A percentile compares a stretch with the other conserved stretches of the same genome.
Conservation (phyloP, 331 rosid genomes). For the Quercus lobata region DNA sequence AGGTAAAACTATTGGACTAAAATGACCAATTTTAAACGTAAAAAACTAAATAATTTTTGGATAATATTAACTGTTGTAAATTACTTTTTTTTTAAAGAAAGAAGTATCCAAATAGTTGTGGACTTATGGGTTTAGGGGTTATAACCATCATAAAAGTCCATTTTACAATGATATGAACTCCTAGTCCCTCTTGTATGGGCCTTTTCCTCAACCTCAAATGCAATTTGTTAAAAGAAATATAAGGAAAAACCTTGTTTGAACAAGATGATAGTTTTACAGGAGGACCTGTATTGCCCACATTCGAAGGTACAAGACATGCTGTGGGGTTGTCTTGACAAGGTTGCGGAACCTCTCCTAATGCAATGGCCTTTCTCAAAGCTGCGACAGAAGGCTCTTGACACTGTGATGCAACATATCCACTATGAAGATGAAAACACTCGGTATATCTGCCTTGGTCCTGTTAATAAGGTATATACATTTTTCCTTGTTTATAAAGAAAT, state of each 20-base stretch:
- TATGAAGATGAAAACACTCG: slow-evolving; percentile 60
- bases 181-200: too few species aligned
- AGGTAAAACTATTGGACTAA: too few species aligned
- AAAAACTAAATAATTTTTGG: too few species aligned
- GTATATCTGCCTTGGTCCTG: slow-evolving; percentile 64
- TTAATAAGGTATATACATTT: slow-evolving; percentile 44
- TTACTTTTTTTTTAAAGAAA: too few species aligned
- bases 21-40: too few species aligned
- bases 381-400: slow-evolving; percentile 48
- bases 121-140: too few species aligned
- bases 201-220: not conserved
- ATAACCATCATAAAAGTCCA: too few species aligned
- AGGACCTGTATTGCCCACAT: slow-evolving; percentile 51
- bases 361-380: slow-evolving; percentile 61
- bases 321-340: slow-evolving; percentile 49
- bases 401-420: slow-evolving; percentile 63
- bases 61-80: too few species aligned
- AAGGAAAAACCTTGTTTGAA: too few species aligned
- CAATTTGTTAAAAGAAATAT: not conserved
- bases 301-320: slow-evolving; percentile 44
- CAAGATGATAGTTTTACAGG: slow-evolving; percentile 23
- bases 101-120: too few species aligned
- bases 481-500: not conserved
- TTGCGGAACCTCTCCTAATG: slow-evolving; percentile 56
- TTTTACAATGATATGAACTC: too few species aligned